Evolutionary conservation across 1,139 yeast genomes (phyloP), one percentile per base, ranked within the genome.

Genomic region (Suhomyces guaymorum): DNA sequence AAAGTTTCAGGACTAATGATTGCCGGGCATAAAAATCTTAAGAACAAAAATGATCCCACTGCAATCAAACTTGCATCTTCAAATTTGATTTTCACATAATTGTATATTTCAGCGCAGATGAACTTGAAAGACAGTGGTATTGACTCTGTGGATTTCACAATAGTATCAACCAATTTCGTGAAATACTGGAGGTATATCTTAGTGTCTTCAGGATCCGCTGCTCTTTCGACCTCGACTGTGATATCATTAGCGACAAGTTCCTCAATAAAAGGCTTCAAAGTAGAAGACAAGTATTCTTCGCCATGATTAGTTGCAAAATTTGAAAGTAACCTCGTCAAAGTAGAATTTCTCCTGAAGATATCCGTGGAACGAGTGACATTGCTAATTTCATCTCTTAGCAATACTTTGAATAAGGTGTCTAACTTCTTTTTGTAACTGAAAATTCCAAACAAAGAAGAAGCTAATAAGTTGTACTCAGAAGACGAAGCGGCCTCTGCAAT

Each of bases 1-100:
- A 61, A 67, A 4, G 88, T 73, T 45, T 87, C 95, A 0, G 97
- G 97, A 28, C 92, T 82, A 10, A 90, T 90, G 42, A 92, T 80
- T 0, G 95, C 95, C 7, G 98, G 97, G 54, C 95, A 89, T 43
- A 88, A 75, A 48, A 86, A 83, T 42, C 97, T 70, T 46, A 92
- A 67, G 54, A 92, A 90, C 34, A 90, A 67, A 53, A 87, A 90
- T 0, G 96, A 89, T 0, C 97, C 96, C 23, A 89, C 87, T 1
- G 96, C 94, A 24, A 80, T 71, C 32, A 72, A 59, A 27, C 79
- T 80, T 35, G 84, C 75, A 29, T 79, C 84, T 1, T 89, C 86
- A 48, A 85, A 85, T 48, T 80, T 81, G 14, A 67, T 61, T 31
- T 72, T 61, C 1, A 92, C 90, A 18, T 84, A 70, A 11, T 67